phyloP scores from a whole-genome alignment of 345 rosid species.

The Eutrema heterophyllum region DNA sequence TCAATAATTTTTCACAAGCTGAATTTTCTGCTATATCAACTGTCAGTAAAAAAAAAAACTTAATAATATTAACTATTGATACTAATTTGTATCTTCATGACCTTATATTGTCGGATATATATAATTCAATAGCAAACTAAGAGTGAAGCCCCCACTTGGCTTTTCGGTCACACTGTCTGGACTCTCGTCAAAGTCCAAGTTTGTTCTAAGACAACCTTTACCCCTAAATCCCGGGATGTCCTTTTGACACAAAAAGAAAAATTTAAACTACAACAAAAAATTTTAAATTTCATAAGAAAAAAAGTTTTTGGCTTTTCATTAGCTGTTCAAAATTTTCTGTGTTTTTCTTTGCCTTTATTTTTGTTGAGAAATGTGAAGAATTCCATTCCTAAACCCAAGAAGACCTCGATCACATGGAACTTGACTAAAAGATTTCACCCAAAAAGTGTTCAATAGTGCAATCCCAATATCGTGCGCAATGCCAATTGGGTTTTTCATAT shows the following conservation, averaged over 20 bases:
- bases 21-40: background rate
- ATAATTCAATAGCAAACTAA: conserved; percentile 12
- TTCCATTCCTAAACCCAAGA: conserved; percentile 30
- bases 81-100: conserved; percentile 2
- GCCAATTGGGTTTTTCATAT: background rate
- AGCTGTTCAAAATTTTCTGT: conserved; percentile 16
- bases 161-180: conserved; percentile 15
- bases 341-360: conserved; percentile 4
- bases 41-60: background rate
- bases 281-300: conserved; percentile 5
- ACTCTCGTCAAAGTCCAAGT: conserved; percentile 64
- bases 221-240: conserved; percentile 60
- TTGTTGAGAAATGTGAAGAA: conserved; percentile 31
- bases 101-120: background rate
- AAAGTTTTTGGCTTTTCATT: conserved; percentile 24
- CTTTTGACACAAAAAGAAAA: conserved; percentile 28
- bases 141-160: conserved; percentile 27
- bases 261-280: background rate
- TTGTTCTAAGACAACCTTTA: conserved; percentile 38
- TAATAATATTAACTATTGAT: background rate
- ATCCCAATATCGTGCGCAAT: conserved; percentile 27
- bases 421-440: conserved; percentile 27
- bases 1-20: background rate
- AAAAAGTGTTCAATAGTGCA: conserved; percentile 25
- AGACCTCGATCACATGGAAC: conserved; percentile 38